phyloP scores from a whole-genome alignment of 73 alveolate genomes.

The Paramecium bursaria region DNA sequence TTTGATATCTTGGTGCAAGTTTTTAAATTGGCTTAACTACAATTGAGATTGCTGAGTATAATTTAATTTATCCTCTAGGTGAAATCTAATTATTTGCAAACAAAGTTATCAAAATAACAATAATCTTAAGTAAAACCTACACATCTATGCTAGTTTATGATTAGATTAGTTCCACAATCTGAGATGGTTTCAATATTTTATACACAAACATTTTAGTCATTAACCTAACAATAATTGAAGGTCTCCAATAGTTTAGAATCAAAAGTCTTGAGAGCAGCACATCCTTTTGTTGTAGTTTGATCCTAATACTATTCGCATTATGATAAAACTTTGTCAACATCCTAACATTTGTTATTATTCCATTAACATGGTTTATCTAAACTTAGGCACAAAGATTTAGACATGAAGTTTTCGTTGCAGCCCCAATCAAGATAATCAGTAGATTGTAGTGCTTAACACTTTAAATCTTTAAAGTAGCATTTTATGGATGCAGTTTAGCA shows the following conservation, averaged over 20 bases:
- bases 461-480: neutral
- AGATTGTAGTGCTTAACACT: neutral
- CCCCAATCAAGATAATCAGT: neutral
- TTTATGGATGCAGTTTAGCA: neutral
- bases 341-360: neutral
- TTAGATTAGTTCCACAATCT: constrained; percentile 9
- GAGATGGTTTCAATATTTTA: neutral
- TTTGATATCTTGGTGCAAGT: neutral
- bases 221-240: neutral
- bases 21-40: neutral
- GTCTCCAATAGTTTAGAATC: neutral
- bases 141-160: constrained; percentile 5
- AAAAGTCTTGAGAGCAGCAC: neutral
- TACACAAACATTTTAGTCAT: neutral
- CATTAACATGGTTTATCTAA: neutral
- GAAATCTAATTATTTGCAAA: constrained; percentile 16
- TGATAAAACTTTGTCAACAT: neutral
- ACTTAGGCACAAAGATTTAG: neutral
- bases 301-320: neutral
- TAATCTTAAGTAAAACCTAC: neutral
- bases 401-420: neutral
- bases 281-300: neutral
- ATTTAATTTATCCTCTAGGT: neutral
- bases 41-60: neutral
- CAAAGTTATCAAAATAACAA: neutral